phyloP scores from a whole-genome alignment of 805 yeast genomes.

The Metschnikowia baotianmanensis region DNA sequence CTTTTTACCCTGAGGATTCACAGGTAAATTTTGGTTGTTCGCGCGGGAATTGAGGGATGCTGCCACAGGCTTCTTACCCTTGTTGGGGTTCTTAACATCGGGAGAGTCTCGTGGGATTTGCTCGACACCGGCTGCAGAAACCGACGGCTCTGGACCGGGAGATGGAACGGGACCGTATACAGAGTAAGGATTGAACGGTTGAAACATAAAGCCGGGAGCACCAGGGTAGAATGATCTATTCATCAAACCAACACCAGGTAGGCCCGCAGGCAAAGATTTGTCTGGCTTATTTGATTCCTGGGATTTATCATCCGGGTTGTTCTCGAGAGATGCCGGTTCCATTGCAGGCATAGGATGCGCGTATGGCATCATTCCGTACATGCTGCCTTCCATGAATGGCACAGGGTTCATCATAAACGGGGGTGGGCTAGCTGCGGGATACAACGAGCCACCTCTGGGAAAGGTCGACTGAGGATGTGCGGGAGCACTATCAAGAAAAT shows the following conservation, averaged over 20 bases:
- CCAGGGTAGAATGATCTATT: constrained; percentile 29
- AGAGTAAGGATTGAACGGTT: constrained; percentile 50
- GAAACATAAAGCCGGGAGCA: constrained; percentile 42
- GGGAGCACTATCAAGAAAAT: constrained; percentile 27
- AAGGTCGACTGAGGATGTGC: constrained; percentile 13
- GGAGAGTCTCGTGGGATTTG: constrained; percentile 2
- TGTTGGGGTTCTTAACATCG: constrained; percentile 1
- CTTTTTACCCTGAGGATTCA: constrained; percentile 13
- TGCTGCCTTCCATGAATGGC: constrained; percentile 35
- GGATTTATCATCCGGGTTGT: constrained; percentile 5
- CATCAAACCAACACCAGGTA: constrained; percentile 37
- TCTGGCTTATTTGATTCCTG: constrained; percentile 9
- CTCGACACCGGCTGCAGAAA: constrained; percentile 16
- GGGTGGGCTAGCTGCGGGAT: constrained; percentile 37
- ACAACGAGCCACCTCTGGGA: constrained; percentile 30
- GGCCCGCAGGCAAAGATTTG: constrained; percentile 9
- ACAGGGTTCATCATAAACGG: constrained; percentile 40
- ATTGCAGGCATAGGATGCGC: constrained; percentile 14
- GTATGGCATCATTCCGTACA: constrained; percentile 33
- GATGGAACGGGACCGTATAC: constrained; percentile 27
- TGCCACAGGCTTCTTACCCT: not conserved
- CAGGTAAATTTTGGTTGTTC: constrained; percentile 3
- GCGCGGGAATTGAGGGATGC: not conserved
- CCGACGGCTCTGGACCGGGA: constrained; percentile 10
- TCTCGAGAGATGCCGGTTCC: constrained; percentile 7